phyloP scores from a whole-genome alignment of 2,329 filamentous ascomycete genomes.

The Phialophora macrospora region DNA sequence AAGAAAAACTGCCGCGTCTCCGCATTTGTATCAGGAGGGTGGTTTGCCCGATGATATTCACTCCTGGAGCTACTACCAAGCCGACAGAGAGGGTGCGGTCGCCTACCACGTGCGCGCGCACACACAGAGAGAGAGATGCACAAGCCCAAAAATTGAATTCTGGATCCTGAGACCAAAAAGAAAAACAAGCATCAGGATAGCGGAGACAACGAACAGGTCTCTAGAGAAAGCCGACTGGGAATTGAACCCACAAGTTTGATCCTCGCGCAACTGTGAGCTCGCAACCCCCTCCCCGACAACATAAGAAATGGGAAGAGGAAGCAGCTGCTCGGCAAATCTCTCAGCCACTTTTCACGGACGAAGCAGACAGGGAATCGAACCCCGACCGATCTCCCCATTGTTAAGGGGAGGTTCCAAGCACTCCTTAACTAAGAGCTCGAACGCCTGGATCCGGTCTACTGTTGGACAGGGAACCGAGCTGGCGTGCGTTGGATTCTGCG shows the following conservation, averaged over 20 bases:
- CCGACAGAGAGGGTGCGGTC: not conserved
- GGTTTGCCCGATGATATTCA: too few relatives aligned
- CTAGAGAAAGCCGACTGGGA: constrained; percentile 1
- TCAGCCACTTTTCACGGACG: not conserved
- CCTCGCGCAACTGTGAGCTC: constrained; percentile 1
- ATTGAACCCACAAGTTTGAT: not conserved
- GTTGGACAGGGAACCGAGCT: not conserved
- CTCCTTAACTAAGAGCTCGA: constrained; percentile 1
- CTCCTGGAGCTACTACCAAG: not conserved
- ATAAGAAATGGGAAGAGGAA: constrained; percentile 1
- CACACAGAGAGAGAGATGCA: not conserved
- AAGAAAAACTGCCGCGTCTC: not conserved
- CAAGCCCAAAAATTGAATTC: not conserved
- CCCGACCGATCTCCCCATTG: not conserved
- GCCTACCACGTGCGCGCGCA: too few relatives aligned
- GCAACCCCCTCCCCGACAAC: constrained; percentile 1
- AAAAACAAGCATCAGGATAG: not conserved
- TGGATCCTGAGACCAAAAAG: not conserved
- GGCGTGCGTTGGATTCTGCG: constrained; percentile 1
- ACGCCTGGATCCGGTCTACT: constrained; percentile 1
- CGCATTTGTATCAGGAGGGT: not conserved
- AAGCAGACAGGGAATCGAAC: constrained; percentile 7
- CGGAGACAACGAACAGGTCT: not conserved
- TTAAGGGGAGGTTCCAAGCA: constrained; percentile 2
- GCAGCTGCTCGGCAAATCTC: not conserved